phyloP scores from a whole-genome alignment of 768 basidiomycete species.

The Panaeolus cyanescens region DNA sequence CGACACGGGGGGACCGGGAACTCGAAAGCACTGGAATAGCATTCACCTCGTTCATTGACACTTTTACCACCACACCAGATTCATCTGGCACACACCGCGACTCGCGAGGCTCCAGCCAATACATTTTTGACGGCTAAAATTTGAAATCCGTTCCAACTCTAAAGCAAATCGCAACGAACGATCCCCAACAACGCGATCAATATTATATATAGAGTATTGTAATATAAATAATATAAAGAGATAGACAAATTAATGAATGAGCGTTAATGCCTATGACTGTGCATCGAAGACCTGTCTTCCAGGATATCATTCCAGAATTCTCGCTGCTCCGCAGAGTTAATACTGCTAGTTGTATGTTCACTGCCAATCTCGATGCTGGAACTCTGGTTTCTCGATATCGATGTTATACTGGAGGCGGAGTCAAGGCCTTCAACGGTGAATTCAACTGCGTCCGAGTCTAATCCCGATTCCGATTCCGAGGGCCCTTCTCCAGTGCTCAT shows the following conservation, averaged over 20 bases:
- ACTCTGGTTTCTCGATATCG: too few species aligned
- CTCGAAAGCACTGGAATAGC: conserved; percentile 9
- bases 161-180: too few species aligned
- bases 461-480: too few species aligned
- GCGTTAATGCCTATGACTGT: too few species aligned
- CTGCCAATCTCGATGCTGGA: conserved; percentile 14
- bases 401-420: neutral
- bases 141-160: too few species aligned
- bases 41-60: conserved; percentile 13
- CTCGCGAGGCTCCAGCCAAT: too few species aligned
- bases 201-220: neutral
- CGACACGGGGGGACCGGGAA: neutral
- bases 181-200: neutral
- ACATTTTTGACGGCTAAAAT: too few species aligned
- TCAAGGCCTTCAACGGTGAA: neutral
- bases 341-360: conserved; percentile 8
- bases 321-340: conserved; percentile 9
- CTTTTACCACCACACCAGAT: neutral
- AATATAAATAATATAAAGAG: neutral
- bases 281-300: neutral
- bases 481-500: neutral
- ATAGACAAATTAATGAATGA: neutral
- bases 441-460: neutral
- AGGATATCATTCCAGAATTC: conserved; percentile 2
- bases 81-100: neutral